Evolutionary conservation across 805 yeast genomes (phyloP), one percentile per base, ranked within the genome.

Genomic region (Saccharomycopsis vini): DNA sequence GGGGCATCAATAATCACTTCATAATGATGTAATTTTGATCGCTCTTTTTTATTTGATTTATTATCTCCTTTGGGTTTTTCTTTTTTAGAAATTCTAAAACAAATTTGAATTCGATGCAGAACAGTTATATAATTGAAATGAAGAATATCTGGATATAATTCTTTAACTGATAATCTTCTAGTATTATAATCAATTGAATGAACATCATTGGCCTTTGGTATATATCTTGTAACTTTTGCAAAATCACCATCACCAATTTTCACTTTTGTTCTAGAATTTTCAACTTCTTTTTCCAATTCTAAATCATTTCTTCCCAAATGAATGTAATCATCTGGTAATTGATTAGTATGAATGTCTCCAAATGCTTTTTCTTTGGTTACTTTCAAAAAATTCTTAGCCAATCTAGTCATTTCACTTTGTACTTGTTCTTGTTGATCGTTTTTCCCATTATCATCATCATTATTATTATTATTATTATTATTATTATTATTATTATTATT

Each of bases 1-100:
- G 92, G 92, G 0, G 90, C 81, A 56, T 83, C 92, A 32, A 83
- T 81, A 36, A 83, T 75, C 18, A 83, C 89, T 53, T 83, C 94
- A 54, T 79, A 83, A 57, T 83, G 89, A 53, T 81, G 87, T 63
- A 76, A 61, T 49, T 72, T 73, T 3, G 53, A 16, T 9, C n/a
- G 29, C 23, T 36, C 35, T n/a, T 36, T 29, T 5, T 28, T 21
- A 15, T 19, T 30, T 22, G 32, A 16, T 12, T 9, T 12, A 12
- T 19, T n/a, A 33, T 16, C 15, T 19, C n/a, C 6, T 39, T 28
- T 18, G 22, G 50, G 2, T 64, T 58, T 31, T 61, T 79, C 82
- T 1, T 77, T 77, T 52, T 72, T 77, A 10, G 84, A 75, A 22
- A 83, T 75, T 45, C 92, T 64, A 45, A 83, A 71, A 52, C 82